Evolutionary conservation across 352 stramenopile genomes (phyloP), one percentile per base, ranked within the genome.

Genomic region (Globisporangium parvum): DNA sequence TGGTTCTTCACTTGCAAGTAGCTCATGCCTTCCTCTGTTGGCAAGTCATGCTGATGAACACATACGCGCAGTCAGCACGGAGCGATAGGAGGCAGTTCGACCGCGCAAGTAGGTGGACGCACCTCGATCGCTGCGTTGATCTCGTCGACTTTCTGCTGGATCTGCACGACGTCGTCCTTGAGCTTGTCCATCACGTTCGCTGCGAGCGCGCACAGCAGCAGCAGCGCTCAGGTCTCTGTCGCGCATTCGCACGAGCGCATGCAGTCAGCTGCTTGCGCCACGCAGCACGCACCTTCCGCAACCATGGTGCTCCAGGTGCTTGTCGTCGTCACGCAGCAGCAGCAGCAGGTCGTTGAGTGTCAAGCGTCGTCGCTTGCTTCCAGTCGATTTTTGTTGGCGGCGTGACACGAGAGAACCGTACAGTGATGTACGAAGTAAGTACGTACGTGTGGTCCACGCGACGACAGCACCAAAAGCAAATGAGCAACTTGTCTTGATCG

Each of bases 1-100:
- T 94, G 84, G 74, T 91, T 94, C 72, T 94, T 94, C 58, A 94
- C 81, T 58, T 94, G 84, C 59, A 94, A 52, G 56, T 84, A 90
- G 49, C 77, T 77, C 73, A 94, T 88, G 47, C 84, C 84, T 18
- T 62, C 51, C 24, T 85, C 69, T 1, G 81, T 89, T 46, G 68
- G 37, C 42, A 91, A 60, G 28, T 91, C 71, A 47, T 65, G 73
- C 77, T 91, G 31, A 8, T 14, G 5, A 65, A 24, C 26, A 54
- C 40, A 47, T n/a, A 15, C 37, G 47, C 18, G 21, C 15, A 26
- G 10, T 21, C 50, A 57, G 3, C 20, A 56, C 3, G 41, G 14
- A 41, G n/a, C n/a, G 14, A 40, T 45, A 45, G 8, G 15, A 4
- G 18, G n/a, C 24, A 11, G 3, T 18, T 20, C 24, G 50, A 18